Evolutionary conservation across 768 basidiomycete genomes (phyloP).

Genomic region (Kondoa malvinella): DNA sequence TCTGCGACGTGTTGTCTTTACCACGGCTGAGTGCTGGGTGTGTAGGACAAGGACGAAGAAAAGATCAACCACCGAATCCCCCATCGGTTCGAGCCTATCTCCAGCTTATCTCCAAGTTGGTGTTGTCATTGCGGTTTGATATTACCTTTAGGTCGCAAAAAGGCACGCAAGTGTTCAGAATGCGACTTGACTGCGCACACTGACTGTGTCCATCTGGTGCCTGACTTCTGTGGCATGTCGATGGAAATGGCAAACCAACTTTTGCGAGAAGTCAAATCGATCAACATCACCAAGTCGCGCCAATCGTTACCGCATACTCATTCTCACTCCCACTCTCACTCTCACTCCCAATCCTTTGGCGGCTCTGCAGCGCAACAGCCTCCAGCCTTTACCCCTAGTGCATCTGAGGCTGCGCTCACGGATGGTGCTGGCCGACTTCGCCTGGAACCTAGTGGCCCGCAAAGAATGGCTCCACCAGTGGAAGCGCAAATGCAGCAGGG

Average conservation of each 20-base stretch:
- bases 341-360: conserved; percentile 1
- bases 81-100: conserved; percentile 90
- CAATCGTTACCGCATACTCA: conserved; percentile 13
- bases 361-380: too few relatives aligned
- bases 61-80: conserved; percentile 99
- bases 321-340: conserved; percentile 7
- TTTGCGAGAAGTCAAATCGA: conserved; percentile 64
- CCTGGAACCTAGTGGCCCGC: neutral
- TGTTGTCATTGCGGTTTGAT: conserved; percentile 94
- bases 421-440: conserved; percentile 9
- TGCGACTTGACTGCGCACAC: conserved; percentile 86
- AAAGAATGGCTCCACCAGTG: neutral
- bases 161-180: conserved; percentile 85
- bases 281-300: conserved; percentile 30
- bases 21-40: conserved; percentile 1
- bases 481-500: conserved; percentile 9
- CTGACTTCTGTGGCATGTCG: conserved; percentile 99
- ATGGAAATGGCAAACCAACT: conserved; percentile 97
- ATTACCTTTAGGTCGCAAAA: conserved; percentile 93
- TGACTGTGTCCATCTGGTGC: conserved; percentile 82
- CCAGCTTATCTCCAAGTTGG: conserved; percentile 96
- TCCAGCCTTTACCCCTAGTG: neutral
- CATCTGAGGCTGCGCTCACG: neutral
- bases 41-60: conserved; percentile 84
- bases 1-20: neutral